These are phyloP conservation scores for Eucalyptus viminalis DNA, from an alignment of 345 rosid genomes.

Conservation along the genomic window DNA sequence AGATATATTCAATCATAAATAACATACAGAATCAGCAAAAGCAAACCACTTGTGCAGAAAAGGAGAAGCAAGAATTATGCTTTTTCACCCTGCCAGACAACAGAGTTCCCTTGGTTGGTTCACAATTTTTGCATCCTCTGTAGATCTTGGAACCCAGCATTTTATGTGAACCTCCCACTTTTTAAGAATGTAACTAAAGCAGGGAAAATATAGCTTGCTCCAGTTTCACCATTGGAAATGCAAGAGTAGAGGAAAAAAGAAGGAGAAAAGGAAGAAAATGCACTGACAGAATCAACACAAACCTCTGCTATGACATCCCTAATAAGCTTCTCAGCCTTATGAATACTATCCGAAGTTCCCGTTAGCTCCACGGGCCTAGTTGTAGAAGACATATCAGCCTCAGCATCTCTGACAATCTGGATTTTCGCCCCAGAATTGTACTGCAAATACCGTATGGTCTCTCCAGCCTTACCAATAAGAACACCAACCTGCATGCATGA, in stretches of 20 bases:
- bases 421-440: conserved; percentile 87
- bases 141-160: neutral
- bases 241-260: neutral
- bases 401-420: conserved; percentile 83
- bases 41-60: neutral
- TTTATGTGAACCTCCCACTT: neutral
- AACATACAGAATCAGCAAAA: neutral
- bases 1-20: neutral
- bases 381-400: conserved; percentile 58
- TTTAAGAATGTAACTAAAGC: neutral
- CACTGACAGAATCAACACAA: neutral
- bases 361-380: conserved; percentile 80
- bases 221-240: neutral
- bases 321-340: conserved; percentile 79
- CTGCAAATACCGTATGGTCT: conserved; percentile 71
- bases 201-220: neutral
- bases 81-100: neutral
- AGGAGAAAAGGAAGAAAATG: neutral
- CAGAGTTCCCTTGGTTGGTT: neutral
- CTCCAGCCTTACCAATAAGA: conserved; percentile 93
- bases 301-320: conserved; percentile 85
- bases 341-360: conserved; percentile 49
- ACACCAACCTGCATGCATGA: conserved; percentile 61
- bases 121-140: neutral
- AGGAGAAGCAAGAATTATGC: neutral